Base-by-base conservation (phyloP, 768 basidiomycete species). In the Podaxis sp. region DNA sequence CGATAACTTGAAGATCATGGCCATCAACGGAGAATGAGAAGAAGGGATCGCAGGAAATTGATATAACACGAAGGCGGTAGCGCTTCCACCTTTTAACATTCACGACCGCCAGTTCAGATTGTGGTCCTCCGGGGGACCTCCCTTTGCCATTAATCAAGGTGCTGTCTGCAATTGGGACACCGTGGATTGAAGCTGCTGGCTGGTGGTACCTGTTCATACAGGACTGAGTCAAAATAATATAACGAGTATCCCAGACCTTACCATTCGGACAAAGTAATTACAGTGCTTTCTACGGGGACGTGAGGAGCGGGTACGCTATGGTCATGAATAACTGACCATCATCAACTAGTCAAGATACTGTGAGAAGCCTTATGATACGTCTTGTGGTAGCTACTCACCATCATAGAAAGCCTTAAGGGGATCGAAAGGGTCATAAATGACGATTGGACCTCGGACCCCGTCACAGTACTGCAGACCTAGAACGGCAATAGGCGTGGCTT, bases 51-150 rank as follows among this genome's bases (percentile, higher is more conserved):
- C 82, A 82, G 11, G 79, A 77, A 55, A 79, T 76, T 57, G 64
- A 71, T 54, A 85, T 63, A 1, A 86, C 38, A 3, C 83, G 79
- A 69, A 85, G 79, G 23, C 85, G 79, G 63, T 85, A 85, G 21
- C 82, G 72, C 51, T 70, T 67, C 16, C 75, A 75, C 0, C 53
- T 57, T 6, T 64, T 50, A 36, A 85, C 79, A 40, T 75, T 73
- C 56, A 79, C 70, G 7, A 79, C 70, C 1, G 77, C 68, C 13
- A 79, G 66, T 0, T 72, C 57, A 7, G 69, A 60, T 4, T 42
- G 21, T 9, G 77, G 76, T 0, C 81, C 80, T 1, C 70, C 72
- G 4, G 61, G 28, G 52, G 69, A 76, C 1, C 80, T 77, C 9
- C 80, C 81, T 21, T 71, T 68, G 5, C 82, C 81, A 55, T 82